Base-by-base conservation (phyloP, 2,329 filamentous ascomycete species). In the Rhynchosporium secalis region DNA sequence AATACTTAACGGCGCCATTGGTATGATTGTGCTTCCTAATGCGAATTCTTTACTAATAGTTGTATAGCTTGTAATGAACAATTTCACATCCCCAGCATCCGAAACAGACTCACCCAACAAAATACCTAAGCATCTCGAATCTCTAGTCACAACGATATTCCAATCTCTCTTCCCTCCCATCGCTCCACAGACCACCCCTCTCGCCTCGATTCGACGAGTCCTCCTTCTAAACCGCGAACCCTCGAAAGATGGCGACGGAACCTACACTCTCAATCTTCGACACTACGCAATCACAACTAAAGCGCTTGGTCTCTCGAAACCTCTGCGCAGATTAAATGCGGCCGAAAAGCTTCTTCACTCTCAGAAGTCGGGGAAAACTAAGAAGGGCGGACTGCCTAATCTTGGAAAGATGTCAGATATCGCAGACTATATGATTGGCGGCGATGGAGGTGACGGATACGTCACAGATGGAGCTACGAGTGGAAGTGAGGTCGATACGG, bases 201-300 rank as follows among this genome's bases (percentile, higher is more conserved):
- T 99, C 41, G 89, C 91, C 71, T 92, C 92, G n/a, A 97, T 99
- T 74, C 90, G 90, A 67, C 86, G 95, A 72, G 91, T 98, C 0
- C 84, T 99, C 61, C 84, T 99, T 26, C 79, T 99, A 62, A 96
- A 98, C 76, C 88, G 95, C 65, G 92, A 96, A 74, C 78, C 78
- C 59, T 76, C 79, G 2, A 73, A 75, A 9, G 74, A 74, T 26
- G 79, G 82, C 43, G 82, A 86, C 56, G 87, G 86, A 38, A 86
- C 86, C 2, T 96, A 96, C 72, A 85, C 94, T 15, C 78, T 99
- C 66, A 96, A 91, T 73, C 86, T 98, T 64, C 83, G 95, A 63
- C 95, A 99, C 77, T 99, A 96, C 75, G 92, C 93, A 33, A 99
- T 99, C 73, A 95, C 90, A 5, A 98, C 93, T 12, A 92, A 92